Evolutionary conservation across 768 basidiomycete species (phyloP).

Genomic region (Phanerochaete carnosa): DNA sequence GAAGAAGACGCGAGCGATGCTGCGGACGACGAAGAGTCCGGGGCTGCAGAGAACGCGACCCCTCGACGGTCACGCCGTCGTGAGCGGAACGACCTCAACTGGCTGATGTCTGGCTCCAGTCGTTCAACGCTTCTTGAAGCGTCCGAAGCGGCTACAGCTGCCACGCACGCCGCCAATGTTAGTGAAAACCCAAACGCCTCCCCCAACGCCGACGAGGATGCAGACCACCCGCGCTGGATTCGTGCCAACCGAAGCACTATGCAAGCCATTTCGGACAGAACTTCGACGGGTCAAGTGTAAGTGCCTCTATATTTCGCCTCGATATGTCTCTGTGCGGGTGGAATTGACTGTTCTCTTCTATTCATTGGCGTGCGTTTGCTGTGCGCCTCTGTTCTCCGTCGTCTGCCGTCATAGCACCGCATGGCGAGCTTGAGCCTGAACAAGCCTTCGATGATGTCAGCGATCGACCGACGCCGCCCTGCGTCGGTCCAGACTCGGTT

Average conservation of each 20-base stretch:
- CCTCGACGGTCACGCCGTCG: background rate
- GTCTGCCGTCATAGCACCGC: background rate
- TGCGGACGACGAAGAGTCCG: background rate
- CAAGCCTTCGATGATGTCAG: background rate
- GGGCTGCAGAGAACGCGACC: background rate
- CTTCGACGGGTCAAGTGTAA: slow-evolving; percentile 29
- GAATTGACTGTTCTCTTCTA: too few relatives aligned
- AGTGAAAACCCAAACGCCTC: background rate
- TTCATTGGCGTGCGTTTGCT: too few relatives aligned
- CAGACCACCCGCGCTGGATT: slow-evolving; percentile 22
- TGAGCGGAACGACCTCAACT: slow-evolving; percentile 20
- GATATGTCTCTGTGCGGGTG: background rate
- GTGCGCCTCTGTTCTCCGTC: too few relatives aligned
- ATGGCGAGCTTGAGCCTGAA: background rate
- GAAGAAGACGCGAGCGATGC: background rate
- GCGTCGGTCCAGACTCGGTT: background rate
- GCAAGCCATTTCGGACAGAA: slow-evolving; percentile 23
- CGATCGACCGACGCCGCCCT: background rate
- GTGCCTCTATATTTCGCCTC: slow-evolving; percentile 8
- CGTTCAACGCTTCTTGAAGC: slow-evolving; percentile 18
- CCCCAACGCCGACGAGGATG: background rate
- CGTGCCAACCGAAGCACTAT: slow-evolving; percentile 17
- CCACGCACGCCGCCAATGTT: slow-evolving; percentile 5
- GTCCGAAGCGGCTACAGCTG: slow-evolving; percentile 11
- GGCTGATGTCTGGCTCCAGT: slow-evolving; percentile 24